Conservation (phyloP, 2,329 filamentous ascomycete genomes). For the Rachicladosporium sp. region DNA sequence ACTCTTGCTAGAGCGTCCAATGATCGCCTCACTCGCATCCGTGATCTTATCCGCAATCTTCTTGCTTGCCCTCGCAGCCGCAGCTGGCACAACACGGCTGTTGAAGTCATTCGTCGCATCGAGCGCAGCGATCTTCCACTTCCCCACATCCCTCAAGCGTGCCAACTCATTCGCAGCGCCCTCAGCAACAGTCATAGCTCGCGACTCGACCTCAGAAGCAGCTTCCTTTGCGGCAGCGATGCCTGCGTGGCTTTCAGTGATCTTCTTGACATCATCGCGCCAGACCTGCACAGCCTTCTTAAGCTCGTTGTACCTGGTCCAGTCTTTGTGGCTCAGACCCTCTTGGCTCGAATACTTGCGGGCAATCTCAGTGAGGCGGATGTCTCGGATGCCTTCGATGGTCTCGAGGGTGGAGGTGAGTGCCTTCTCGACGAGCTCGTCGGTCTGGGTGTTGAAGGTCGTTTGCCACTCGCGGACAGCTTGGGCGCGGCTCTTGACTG, state of each 20-base stretch:
- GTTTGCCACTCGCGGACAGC: conserved; percentile 65
- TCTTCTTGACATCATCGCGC: conserved; percentile 66
- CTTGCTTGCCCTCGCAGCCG: conserved; percentile 33
- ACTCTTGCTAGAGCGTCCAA: conserved; percentile 20
- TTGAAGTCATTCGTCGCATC: conserved; percentile 73
- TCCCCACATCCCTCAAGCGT: conserved; percentile 69
- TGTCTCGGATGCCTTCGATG: conserved; percentile 66
- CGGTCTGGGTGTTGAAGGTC: conserved; percentile 56
- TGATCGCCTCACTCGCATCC: conserved; percentile 22
- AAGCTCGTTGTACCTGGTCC: conserved; percentile 85
- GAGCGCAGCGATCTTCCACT: conserved; percentile 66
- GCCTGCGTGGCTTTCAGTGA: conserved; percentile 61
- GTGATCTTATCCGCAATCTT: conserved; percentile 14
- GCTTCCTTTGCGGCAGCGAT: conserved; percentile 56
- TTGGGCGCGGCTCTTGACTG: conserved; percentile 66
- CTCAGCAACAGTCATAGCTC: conserved; percentile 70
- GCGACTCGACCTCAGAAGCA: conserved; percentile 58
- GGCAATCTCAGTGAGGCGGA: conserved; percentile 81
- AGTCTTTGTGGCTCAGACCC: conserved; percentile 91
- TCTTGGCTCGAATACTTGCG: conserved; percentile 94
- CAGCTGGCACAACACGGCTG: conserved; percentile 50
- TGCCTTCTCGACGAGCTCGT: conserved; percentile 55
- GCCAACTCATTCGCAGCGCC: conserved; percentile 67
- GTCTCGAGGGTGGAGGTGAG: conserved; percentile 70
- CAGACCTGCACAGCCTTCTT: conserved; percentile 74